Evolutionary conservation across 78 protist genomes (phyloP), one percentile per base, ranked within the genome.

Genomic region (Capsaspora owczarzaki): DNA sequence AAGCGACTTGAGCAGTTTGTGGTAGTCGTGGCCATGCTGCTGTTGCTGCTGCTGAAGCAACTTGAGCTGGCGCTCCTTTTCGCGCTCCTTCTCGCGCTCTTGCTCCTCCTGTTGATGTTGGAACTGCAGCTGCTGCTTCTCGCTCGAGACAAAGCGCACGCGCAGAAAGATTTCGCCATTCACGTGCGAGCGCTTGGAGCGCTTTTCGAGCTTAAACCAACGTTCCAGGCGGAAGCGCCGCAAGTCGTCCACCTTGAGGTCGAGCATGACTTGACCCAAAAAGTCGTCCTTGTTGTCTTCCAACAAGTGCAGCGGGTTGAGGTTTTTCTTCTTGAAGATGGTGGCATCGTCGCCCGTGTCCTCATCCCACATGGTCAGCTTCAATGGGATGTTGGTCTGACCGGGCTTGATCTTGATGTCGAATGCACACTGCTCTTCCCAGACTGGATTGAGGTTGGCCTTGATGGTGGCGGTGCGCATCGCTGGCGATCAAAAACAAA

Each of bases 281-380:
- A 56, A 56, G 66, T 56, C 66, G n/a, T 56, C 66, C 66, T 56
- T 56, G 66, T 56, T 56, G n/a, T 56, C 66, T n/a, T n/a, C n/a
- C n/a, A n/a, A n/a, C n/a, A n/a, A n/a, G n/a, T n/a, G n/a, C 33
- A 56, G 25, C 10, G 14, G 66, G 25, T 56, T 56, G 8, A 56
- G n/a, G 33, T 25, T 56, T 12, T 56, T 56, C 66, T 25, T 56
- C 66, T 16, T 25, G 25, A 56, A 56, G 35, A 56, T 2, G 10
- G 33, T 56, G 66, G n/a, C n/a, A n/a, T n/a, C n/a, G n/a, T n/a
- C n/a, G n/a, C n/a, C n/a, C n/a, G 12, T 29, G n/a, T 56, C 66
- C 66, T 56, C 66, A 29, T 56, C 66, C 66, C 66, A 56, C 20
- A 56, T 29, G 33, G 66, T 2, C 12, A 56, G 25, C 66, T 56